Evolutionary conservation across 2,329 filamentous ascomycete genomes (phyloP), one percentile per base, ranked within the genome.

Genomic region (Pseudogymnoascus verrucosus): DNA sequence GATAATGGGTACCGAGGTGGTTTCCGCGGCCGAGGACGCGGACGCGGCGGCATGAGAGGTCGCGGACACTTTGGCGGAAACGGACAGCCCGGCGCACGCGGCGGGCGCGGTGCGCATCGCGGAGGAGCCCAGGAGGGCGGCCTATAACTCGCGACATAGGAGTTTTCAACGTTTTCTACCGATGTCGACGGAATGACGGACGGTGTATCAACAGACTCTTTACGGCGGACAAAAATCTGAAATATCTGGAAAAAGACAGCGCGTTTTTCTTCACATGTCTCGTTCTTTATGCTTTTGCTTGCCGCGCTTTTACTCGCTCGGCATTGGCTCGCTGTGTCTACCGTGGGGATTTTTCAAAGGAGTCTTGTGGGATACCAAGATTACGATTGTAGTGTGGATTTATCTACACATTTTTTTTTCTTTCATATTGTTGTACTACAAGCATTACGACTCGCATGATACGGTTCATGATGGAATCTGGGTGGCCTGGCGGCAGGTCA

Each of bases 1-100:
- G 95, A 99, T 70, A 88, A 86, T 61, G 84, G 86, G 14, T 89
- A 86, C 74, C 84, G 89, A 66, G 86, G 87, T 62, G 88, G 90
- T 67, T 95, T 87, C 76, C 88, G 92, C 61, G 90, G 91, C 31
- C 84, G 91, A 47, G 90, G 90, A 37, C 87, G 92, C 64, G 90
- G 90, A 21, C 84, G 89, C 60, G 79, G 80, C 19, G 76, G 79
- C 34, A 71, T 68, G 47, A 65, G 72, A 67, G 70, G 71, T 12
- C 64, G 70, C 26, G 68, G 68, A 3, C 70, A 70, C 39, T 61
- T 40, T 64, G 61, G 64, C 3, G 64, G 64, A 21, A 67, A 67
- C 44, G 67, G 65, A 21, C 69, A 68, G 14, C 64, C 67, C 39
- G 65, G 67, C 36, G 54, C 60, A 26, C 68, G 59, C 34, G 59